Evolutionary conservation across 2,329 filamentous ascomycete genomes (phyloP).

Genomic region (Botryotinia narcissicola): DNA sequence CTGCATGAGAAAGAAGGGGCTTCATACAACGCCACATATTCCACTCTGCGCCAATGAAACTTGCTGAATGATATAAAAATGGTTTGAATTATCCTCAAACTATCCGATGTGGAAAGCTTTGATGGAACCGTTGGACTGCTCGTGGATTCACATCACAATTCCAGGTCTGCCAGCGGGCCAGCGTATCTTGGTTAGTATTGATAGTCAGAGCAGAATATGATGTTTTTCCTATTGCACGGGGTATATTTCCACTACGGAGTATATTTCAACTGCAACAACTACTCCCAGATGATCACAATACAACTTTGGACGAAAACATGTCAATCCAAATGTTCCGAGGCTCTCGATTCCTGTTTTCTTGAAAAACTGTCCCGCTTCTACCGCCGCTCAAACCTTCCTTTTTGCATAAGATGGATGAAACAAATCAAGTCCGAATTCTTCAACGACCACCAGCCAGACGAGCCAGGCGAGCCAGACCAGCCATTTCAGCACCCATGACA

Average conservation of each 20-base stretch:
- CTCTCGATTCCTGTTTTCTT: not conserved
- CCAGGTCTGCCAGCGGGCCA: not conserved
- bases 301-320: not conserved
- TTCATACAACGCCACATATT: conserved; percentile 4
- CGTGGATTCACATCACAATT: not conserved
- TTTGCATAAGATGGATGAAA: conserved; percentile 5
- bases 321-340: not conserved
- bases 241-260: not conserved
- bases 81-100: not conserved
- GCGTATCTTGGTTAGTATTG: not conserved
- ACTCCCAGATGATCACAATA: not conserved
- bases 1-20: conserved; percentile 3
- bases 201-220: not conserved
- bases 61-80: not conserved
- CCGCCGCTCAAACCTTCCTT: not conserved
- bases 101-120: not conserved
- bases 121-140: not conserved
- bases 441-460: not conserved
- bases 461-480: not conserved
- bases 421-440: conserved; percentile 3
- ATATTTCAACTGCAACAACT: not conserved
- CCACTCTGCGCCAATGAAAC: not conserved
- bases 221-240: not conserved
- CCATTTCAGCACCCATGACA: not conserved
- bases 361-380: not conserved